Evolutionary conservation across 176 grass and related monocot genomes (phyloP), one percentile per base, ranked within the genome.

Genomic region (Rhynchospora breviuscula): DNA sequence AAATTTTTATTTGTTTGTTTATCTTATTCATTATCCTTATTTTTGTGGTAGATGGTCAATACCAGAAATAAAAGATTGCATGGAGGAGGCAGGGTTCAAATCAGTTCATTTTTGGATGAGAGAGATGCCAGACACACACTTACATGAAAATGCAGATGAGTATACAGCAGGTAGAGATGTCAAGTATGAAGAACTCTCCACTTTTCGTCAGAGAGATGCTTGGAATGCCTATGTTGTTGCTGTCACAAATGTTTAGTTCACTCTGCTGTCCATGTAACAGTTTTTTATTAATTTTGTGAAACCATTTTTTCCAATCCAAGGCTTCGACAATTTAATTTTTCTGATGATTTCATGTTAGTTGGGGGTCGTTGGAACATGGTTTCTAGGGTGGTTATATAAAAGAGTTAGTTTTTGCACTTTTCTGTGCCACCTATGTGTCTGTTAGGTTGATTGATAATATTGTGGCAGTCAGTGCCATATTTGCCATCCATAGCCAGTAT

Each of bases 31-130:
- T 29, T 33, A 8, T 56, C 29, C 15, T 66, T 56, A 15, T 26
- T 49, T 80, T 56, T 67, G 40, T 13, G 69, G 14, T 85, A 98
- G 95, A 56, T 98, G 95, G 91, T 98, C 92, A 10, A 86, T 98
- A 78, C 90, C 89, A 72, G 95, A 98, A 85, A 93, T 98, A 79
- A 95, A 90, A 68, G 96, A 98, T 78, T 93, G 89, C 82, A 69
- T 98, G 91, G 89, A 98, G 76, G 96, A 98, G 83, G 93, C 89
- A 56, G 89, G 95, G 85, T 98, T 98, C 60, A 88, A 85, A 65
- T 90, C 82, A 23, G 59, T 89, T 77, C 86, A 90, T 71, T 48
- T 91, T 59, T 95, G 92, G 96, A 86, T 98, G 5, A 87, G 86
- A 86, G 85, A 93, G 83, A 95, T 98, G 93, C 91, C 91, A 67